A percentile compares a stretch with the other conserved stretches of the same genome.
Evolutionary conservation across 129 eudicot species (phyloP).

Genomic region (Ambrosia trifida): DNA sequence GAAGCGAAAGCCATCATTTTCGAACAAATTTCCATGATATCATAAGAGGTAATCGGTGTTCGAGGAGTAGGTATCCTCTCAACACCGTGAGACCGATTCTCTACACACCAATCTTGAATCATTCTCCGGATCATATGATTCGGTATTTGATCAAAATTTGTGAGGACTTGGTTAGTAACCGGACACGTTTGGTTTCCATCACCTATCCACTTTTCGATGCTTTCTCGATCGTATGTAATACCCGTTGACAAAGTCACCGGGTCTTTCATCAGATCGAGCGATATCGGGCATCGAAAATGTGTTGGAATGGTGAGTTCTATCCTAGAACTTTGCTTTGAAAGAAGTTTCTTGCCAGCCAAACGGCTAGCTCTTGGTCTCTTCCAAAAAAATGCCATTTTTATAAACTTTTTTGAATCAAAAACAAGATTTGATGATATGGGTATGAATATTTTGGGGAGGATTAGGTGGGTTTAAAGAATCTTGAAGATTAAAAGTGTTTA

Average conservation of each 20-base stretch:
- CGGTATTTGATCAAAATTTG: constrained; percentile 54
- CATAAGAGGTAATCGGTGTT: constrained; percentile 53
- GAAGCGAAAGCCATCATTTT: constrained; percentile 30
- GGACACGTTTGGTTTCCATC: constrained; percentile 77
- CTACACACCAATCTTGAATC: constrained; percentile 97
- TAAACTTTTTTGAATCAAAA: background rate
- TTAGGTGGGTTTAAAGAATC: constrained; percentile 24
- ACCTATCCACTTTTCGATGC: constrained; percentile 84
- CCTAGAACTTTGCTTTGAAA: constrained; percentile 24
- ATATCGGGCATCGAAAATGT: constrained; percentile 85
- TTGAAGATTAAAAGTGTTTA: constrained; percentile 12
- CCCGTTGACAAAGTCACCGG: constrained; percentile 92
- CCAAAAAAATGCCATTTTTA: constrained; percentile 66
- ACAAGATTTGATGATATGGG: constrained; percentile 26
- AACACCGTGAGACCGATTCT: constrained; percentile 56
- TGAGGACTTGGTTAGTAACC: constrained; percentile 62
- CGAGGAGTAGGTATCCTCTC: constrained; percentile 89
- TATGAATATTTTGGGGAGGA: constrained; percentile 13
- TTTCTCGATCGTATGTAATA: constrained; percentile 85
- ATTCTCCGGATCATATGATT: constrained; percentile 75
- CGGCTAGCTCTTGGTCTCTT: constrained; percentile 47
- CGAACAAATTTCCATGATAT: constrained; percentile 45
- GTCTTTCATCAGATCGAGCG: constrained; percentile 92
- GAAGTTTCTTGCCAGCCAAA: constrained; percentile 32
- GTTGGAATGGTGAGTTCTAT: constrained; percentile 66